phyloP scores from a whole-genome alignment of 2,329 filamentous ascomycete genomes.

The Gremmenia infestans region DNA sequence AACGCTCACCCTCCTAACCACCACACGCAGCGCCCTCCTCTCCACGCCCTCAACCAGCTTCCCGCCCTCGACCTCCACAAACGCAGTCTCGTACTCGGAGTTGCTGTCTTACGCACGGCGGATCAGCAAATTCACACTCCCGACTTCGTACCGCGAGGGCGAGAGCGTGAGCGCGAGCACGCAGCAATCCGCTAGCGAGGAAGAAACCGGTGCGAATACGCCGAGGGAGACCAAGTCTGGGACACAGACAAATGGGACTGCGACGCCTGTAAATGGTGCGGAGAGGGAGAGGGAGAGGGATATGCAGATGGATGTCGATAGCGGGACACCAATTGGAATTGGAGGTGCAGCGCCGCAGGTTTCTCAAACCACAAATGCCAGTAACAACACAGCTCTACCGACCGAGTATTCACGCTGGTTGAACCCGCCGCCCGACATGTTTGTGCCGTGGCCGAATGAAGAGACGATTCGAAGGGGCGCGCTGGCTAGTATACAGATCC shows the following conservation, averaged over 20 bases:
- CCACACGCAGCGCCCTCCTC: conserved; percentile 68
- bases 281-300: conserved; percentile 6
- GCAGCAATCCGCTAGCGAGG: conserved; percentile 1
- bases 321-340: conserved; percentile 11
- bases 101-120: conserved; percentile 73
- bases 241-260: conserved; percentile 27
- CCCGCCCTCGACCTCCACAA: conserved; percentile 39
- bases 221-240: conserved; percentile 18
- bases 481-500: conserved; percentile 57
- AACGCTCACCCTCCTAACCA: conserved; percentile 64
- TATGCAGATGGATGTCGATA: conserved; percentile 20
- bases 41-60: conserved; percentile 55
- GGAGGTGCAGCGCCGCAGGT: conserved; percentile 1
- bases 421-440: conserved; percentile 55
- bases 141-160: conserved; percentile 33
- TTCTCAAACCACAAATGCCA: conserved; percentile 18
- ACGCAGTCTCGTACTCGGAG: conserved; percentile 62
- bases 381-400: conserved; percentile 26
- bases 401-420: conserved; percentile 35
- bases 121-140: conserved; percentile 75
- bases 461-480: conserved; percentile 65
- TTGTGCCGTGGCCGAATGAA: conserved; percentile 72
- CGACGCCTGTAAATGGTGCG: conserved; percentile 21
- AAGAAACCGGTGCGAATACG: conserved; percentile 15
- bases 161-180: conserved; percentile 10